A percentile compares a stretch with the other conserved stretches of the same genome.
phyloP scores from a whole-genome alignment of 495 filamentous ascomycete species.

The Neurospora sp. region DNA sequence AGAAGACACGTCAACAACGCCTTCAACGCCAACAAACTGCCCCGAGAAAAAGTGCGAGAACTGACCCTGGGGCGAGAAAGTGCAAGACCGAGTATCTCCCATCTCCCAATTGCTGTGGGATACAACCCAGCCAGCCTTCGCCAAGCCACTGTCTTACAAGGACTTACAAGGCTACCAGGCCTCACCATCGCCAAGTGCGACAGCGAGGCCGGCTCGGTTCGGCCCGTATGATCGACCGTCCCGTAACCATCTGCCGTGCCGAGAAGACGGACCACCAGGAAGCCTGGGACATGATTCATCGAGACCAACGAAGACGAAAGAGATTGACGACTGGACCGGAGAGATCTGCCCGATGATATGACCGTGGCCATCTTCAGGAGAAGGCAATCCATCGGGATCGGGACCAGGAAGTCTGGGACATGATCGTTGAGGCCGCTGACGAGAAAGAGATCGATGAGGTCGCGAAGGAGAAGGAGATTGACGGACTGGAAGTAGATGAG shows the following conservation, averaged over 20 bases:
- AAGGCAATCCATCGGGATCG: background rate
- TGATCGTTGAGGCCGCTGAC: slow-evolving; percentile 50
- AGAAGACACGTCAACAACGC: background rate
- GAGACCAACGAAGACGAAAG: background rate
- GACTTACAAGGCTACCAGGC: background rate
- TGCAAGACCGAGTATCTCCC: slow-evolving; percentile 47
- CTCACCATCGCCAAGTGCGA: slow-evolving; percentile 55
- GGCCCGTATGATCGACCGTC: background rate
- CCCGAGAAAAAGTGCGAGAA: slow-evolving; percentile 62
- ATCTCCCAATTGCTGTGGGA: background rate
- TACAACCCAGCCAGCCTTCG: background rate
- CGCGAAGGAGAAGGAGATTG: slow-evolving; percentile 14
- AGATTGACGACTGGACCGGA: slow-evolving; percentile 38
- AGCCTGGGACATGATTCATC: background rate
- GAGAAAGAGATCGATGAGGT: slow-evolving; percentile 64
- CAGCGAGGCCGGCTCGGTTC: slow-evolving; percentile 19
- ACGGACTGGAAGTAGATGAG: slow-evolving; percentile 24
- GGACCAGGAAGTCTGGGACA: slow-evolving; percentile 53
- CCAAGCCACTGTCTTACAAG: background rate
- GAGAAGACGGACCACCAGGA: background rate
- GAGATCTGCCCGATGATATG: slow-evolving; percentile 44
- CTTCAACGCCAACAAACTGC: slow-evolving; percentile 35
- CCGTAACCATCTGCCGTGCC: background rate
- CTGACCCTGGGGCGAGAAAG: slow-evolving; percentile 24
- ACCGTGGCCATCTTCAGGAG: slow-evolving; percentile 19